phyloP scores from a whole-genome alignment of 352 stramenopile species.

The Bremia lactucae region DNA sequence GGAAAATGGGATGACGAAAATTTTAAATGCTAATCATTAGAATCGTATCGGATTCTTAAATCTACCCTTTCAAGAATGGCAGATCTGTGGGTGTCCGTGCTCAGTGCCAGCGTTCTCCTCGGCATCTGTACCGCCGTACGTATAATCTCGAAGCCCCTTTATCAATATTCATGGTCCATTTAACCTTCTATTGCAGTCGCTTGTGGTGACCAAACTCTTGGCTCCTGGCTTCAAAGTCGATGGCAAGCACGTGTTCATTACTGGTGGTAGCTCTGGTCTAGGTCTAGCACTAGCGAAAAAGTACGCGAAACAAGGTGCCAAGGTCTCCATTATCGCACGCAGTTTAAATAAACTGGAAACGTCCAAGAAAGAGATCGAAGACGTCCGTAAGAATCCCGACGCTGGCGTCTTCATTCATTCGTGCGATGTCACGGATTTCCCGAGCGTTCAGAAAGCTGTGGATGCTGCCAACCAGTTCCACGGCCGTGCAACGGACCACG shows the following conservation, averaged over 20 bases:
- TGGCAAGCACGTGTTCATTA: constrained; percentile 78
- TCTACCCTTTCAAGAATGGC: too few species aligned
- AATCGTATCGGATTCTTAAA: too few species aligned
- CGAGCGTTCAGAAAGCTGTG: constrained; percentile 49
- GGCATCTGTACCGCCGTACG: too few species aligned
- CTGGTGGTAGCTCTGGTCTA: constrained; percentile 56
- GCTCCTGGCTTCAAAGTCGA: constrained; percentile 62
- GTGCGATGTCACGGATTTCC: constrained; percentile 58
- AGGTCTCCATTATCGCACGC: constrained; percentile 65
- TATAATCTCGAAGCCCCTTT: too few species aligned
- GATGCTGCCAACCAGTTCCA: constrained; percentile 60
- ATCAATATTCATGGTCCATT: too few species aligned
- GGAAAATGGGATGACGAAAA: too few species aligned
- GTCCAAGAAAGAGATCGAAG: constrained; percentile 53
- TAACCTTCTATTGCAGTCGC: constrained; percentile 30
- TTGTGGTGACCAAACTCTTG: constrained; percentile 45
- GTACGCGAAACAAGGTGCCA: constrained; percentile 54
- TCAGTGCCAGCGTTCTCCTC: too few species aligned
- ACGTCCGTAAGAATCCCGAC: constrained; percentile 19
- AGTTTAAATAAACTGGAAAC: constrained; percentile 43
- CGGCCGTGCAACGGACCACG: constrained; percentile 47
- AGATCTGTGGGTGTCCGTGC: too few species aligned
- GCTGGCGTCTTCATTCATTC: constrained; percentile 54
- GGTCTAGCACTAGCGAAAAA: constrained; percentile 59
- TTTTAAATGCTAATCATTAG: too few species aligned